Evolutionary conservation across 495 filamentous ascomycete species (phyloP).

Genomic region (Aspergillus sclerotiicarbonarius): DNA sequence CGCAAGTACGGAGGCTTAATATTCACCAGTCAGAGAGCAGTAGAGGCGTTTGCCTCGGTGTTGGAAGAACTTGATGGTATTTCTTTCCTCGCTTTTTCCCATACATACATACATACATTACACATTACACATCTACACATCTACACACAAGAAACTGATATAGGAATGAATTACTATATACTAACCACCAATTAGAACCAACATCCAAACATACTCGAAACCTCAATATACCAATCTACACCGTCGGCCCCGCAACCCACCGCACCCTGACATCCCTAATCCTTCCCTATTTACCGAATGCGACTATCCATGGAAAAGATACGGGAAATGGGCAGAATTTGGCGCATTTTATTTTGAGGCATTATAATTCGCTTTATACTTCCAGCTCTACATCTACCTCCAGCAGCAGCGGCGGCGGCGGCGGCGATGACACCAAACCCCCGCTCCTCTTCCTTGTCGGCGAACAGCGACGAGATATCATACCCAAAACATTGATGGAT

Average conservation of each 20-base stretch:
- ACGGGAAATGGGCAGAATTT: conserved; percentile 80
- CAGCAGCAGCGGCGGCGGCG: neutral
- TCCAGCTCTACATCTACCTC: conserved; percentile 34
- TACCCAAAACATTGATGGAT: conserved; percentile 72
- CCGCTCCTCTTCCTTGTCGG: conserved; percentile 83
- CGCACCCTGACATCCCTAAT: conserved; percentile 63
- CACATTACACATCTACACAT: too few relatives aligned
- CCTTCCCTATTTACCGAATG: conserved; percentile 35
- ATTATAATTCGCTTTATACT: conserved; percentile 53
- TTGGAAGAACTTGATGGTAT: conserved; percentile 48
- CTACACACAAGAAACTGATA: too few relatives aligned
- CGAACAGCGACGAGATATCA: conserved; percentile 81
- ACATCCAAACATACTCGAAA: too few relatives aligned
- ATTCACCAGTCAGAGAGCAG: conserved; percentile 92
- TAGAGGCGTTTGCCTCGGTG: conserved; percentile 77
- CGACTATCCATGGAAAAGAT: conserved; percentile 68
- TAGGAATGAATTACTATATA: too few relatives aligned
- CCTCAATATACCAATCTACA: conserved; percentile 63
- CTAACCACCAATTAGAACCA: too few relatives aligned
- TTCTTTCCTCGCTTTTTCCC: conserved; percentile 41
- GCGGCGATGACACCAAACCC: conserved; percentile 39
- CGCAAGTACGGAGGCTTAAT: conserved; percentile 75
- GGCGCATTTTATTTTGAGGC: conserved; percentile 69
- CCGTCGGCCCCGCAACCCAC: conserved; percentile 88
- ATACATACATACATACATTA: neutral